phyloP scores from a whole-genome alignment of 768 basidiomycete species.

The Symmetrospora coprosmae region DNA sequence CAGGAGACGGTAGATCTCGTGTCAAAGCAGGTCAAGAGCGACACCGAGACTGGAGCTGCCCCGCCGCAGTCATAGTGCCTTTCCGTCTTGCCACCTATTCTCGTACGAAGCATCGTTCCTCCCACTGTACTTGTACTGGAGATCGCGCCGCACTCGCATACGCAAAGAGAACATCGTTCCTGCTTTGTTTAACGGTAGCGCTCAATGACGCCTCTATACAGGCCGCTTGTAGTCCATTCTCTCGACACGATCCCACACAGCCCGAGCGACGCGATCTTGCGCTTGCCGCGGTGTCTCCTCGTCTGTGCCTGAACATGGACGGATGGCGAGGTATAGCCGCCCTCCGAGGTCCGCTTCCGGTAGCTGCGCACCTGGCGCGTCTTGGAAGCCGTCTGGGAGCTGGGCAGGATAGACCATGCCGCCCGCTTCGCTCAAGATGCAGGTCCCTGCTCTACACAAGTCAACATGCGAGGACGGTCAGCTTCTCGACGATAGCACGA shows the following conservation, averaged over 20 bases:
- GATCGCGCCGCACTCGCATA: too few relatives aligned
- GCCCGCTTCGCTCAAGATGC: slow-evolving; percentile 15
- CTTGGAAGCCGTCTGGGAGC: not conserved
- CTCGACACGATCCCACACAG: slow-evolving; percentile 26
- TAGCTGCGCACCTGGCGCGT: slow-evolving; percentile 10
- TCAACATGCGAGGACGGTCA: not conserved
- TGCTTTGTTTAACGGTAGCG: too few relatives aligned
- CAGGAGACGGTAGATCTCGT: slow-evolving; percentile 29
- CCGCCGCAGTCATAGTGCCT: not conserved
- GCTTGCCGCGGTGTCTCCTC: slow-evolving; percentile 22
- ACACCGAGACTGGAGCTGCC: slow-evolving; percentile 24
- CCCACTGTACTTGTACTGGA: too few relatives aligned
- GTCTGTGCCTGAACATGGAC: slow-evolving; percentile 22
- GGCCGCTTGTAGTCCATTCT: slow-evolving; percentile 29
- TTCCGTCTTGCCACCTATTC: not conserved
- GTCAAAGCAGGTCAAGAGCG: slow-evolving; percentile 27
- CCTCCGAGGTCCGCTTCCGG: slow-evolving; percentile 28
- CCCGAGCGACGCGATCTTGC: slow-evolving; percentile 27
- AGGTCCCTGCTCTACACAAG: slow-evolving; percentile 1
- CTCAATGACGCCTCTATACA: slow-evolving; percentile 15
- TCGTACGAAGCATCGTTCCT: too few relatives aligned
- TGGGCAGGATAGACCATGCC: slow-evolving; percentile 22
- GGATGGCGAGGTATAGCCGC: slow-evolving; percentile 29
- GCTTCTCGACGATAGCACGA: not conserved
- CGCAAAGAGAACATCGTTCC: too few relatives aligned